Evolutionary conservation across 257 asterid genomes (phyloP), one percentile per base, ranked within the genome.

Genomic region (Linderniella brevidens): DNA sequence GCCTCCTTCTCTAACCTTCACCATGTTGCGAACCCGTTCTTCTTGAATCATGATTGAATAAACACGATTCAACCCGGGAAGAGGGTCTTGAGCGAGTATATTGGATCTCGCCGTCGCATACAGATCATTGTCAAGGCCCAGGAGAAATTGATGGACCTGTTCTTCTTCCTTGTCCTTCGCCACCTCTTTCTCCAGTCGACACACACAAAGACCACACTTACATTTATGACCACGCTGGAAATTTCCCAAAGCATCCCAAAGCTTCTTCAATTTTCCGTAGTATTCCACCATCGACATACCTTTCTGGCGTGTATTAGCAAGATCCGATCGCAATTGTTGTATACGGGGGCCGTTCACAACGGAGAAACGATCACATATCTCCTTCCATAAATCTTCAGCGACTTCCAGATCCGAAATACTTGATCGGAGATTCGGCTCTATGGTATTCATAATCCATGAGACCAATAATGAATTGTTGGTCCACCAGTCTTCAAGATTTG

Each of bases 401-500:
- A 25, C 32, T 25, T 25, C 32, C 32, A 40, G 16, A 40, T 40
- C 45, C 1, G 45, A 40, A 4, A 40, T 40, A 40, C 45, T 40
- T 14, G 2, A 40, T 12, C 45, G 2, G 14, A 40, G 16, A 11
- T 10, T 40, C 3, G n/a, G 14, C 45, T 40, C 2, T 12, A 10
- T 40, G n/a, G 45, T 40, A 14, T 40, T 40, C 45, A 40, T 40
- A 12, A 40, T 40, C 45, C 2, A 40, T 40, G 45, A 12, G 14
- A 40, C 3, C n/a, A 40, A 11, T 12, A 40, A 14, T 12, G 45
- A 40, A 14, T 40, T 40, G 45, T 40, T 40, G n/a, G 45, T 40
- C 45, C 45, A 40, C 45, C 45, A 40, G 45, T 14, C 45, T 40
- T 40, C 45, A 40, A 40, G 45, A 40, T 40, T 11, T 40, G 3